Conservation (phyloP, 768 basidiomycete species). For the Collybia mongolica region DNA sequence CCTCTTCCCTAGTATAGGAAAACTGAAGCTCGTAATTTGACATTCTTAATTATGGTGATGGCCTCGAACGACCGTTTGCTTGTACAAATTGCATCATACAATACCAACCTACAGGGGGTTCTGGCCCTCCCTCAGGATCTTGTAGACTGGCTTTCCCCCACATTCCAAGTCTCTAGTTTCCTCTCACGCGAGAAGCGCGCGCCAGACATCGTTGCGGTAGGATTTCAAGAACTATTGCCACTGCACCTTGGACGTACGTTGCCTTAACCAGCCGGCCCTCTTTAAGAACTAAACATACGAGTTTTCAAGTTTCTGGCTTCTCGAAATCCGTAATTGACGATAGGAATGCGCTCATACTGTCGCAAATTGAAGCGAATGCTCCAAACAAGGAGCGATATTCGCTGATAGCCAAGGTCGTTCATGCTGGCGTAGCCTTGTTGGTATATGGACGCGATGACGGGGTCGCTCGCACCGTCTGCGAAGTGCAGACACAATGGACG, state of each 20-base stretch:
- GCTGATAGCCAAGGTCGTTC: slow-evolving; percentile 75
- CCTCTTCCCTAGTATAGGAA: too few species aligned
- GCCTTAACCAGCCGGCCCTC: background rate
- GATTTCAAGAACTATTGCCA: slow-evolving; percentile 91
- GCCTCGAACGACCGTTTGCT: slow-evolving; percentile 37
- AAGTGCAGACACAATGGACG: slow-evolving; percentile 76
- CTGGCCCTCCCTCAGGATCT: slow-evolving; percentile 78
- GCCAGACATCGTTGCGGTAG: slow-evolving; percentile 87
- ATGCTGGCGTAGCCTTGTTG: slow-evolving; percentile 85
- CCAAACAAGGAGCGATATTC: slow-evolving; percentile 74
- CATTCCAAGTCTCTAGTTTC: slow-evolving; percentile 72
- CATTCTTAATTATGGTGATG: slow-evolving; percentile 7
- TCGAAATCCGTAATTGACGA: slow-evolving; percentile 69
- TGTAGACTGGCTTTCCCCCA: slow-evolving; percentile 89
- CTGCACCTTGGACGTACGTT: slow-evolving; percentile 82
- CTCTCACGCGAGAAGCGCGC: slow-evolving; percentile 61
- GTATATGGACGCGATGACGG: slow-evolving; percentile 81
- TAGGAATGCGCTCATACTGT: slow-evolving; percentile 69
- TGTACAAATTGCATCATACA: slow-evolving; percentile 87
- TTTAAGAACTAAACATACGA: slow-evolving; percentile 3
- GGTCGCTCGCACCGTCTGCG: slow-evolving; percentile 54
- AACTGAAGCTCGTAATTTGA: background rate
- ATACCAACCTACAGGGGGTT: slow-evolving; percentile 84
- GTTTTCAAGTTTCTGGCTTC: slow-evolving; percentile 66
- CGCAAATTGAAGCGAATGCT: slow-evolving; percentile 70